Percentiles rank a stretch among this genome's conserved stretches.
Conservation (phyloP, 2,329 filamentous ascomycete genomes). For the Lachnellula arida region DNA sequence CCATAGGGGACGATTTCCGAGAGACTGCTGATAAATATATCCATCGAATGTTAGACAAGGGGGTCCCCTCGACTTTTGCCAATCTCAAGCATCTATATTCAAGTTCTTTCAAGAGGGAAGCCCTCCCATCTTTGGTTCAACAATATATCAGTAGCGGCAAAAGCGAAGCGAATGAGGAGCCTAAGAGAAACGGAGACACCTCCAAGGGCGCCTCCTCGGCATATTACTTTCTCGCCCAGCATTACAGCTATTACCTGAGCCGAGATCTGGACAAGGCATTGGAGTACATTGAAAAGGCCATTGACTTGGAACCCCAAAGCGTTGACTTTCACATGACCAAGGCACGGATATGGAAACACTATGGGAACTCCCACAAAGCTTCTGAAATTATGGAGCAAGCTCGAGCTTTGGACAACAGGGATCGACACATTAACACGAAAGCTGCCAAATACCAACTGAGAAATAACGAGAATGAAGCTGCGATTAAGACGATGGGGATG, state of each 20-base stretch:
- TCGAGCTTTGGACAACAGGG: slow-evolving; percentile 77
- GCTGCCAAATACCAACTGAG: slow-evolving; percentile 94
- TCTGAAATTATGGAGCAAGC: slow-evolving; percentile 86
- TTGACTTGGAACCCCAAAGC: slow-evolving; percentile 71
- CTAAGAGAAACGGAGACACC: slow-evolving; percentile 41
- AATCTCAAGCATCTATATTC: slow-evolving; percentile 93
- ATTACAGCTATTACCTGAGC: slow-evolving; percentile 90
- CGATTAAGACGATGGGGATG: slow-evolving; percentile 81
- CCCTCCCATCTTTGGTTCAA: slow-evolving; percentile 69
- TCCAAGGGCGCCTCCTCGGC: slow-evolving; percentile 69
- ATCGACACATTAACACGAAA: slow-evolving; percentile 98
- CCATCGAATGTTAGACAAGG: slow-evolving; percentile 80
- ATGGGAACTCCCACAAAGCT: slow-evolving; percentile 73
- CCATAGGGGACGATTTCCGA: slow-evolving; percentile 69
- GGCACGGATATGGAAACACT: slow-evolving; percentile 90
- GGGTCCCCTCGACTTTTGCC: slow-evolving; percentile 91
- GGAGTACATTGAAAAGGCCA: slow-evolving; percentile 77
- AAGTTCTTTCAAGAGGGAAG: slow-evolving; percentile 71
- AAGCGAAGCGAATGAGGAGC: slow-evolving; percentile 39
- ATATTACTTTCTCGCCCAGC: slow-evolving; percentile 90
- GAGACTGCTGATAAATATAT: slow-evolving; percentile 75
- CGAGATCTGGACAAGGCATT: slow-evolving; percentile 78
- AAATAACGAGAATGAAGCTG: slow-evolving; percentile 84
- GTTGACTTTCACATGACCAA: slow-evolving; percentile 95
- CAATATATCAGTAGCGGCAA: slow-evolving; percentile 64